phyloP scores from a whole-genome alignment of 257 asterid genomes.

The Thymus quinquecostatus region DNA sequence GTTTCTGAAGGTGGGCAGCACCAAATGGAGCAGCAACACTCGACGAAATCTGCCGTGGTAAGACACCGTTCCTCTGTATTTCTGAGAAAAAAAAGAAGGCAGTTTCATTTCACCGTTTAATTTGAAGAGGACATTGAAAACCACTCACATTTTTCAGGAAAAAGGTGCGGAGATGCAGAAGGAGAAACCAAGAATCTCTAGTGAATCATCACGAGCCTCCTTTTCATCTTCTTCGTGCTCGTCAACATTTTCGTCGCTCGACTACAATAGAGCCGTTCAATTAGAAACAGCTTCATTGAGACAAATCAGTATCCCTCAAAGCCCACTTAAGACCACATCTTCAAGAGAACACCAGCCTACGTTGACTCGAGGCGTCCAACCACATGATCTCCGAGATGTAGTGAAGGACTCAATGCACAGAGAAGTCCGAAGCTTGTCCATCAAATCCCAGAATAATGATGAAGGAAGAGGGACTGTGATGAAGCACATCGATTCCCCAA shows the following conservation, averaged over 20 bases:
- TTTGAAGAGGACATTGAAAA: constrained; percentile 24
- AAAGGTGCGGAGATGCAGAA: constrained; percentile 42
- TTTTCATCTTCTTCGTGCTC: constrained; percentile 68
- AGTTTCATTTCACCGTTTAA: not conserved
- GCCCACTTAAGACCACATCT: constrained; percentile 36
- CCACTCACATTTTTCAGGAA: constrained; percentile 52
- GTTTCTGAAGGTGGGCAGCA: constrained; percentile 52
- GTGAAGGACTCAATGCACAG: constrained; percentile 85
- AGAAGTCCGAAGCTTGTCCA: constrained; percentile 64
- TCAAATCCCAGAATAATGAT: constrained; percentile 52
- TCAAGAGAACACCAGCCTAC: constrained; percentile 40
- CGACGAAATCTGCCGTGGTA: constrained; percentile 46
- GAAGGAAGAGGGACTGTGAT: constrained; percentile 56
- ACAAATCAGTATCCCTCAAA: constrained; percentile 40
- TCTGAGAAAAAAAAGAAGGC: not conserved
- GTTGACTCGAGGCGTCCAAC: constrained; percentile 33
- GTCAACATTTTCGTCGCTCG: constrained; percentile 66
- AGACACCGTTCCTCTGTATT: constrained; percentile 21
- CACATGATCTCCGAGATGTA: constrained; percentile 64
- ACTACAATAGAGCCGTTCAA: constrained; percentile 48
- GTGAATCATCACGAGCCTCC: constrained; percentile 69
- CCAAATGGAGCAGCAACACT: constrained; percentile 48
- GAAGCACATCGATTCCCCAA: constrained; percentile 92
- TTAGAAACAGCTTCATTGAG: constrained; percentile 39
- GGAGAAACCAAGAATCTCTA: constrained; percentile 58